Percentiles rank a stretch among this genome's conserved stretches.
phyloP scores from a whole-genome alignment of 2,329 filamentous ascomycete genomes.

The Diaporthe ilicicola region DNA sequence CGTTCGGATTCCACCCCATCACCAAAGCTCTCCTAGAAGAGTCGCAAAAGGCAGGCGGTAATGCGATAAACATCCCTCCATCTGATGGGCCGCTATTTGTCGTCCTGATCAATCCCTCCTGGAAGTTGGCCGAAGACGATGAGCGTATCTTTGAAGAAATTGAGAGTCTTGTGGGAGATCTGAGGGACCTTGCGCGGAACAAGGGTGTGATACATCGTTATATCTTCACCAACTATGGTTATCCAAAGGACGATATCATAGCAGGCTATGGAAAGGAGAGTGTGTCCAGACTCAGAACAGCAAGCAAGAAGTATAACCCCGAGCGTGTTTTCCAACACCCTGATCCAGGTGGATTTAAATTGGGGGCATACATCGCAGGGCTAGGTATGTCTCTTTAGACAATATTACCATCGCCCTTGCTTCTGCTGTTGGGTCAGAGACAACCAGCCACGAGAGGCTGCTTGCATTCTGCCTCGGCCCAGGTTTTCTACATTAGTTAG shows the following conservation, averaged over 20 bases:
- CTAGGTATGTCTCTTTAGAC: no score
- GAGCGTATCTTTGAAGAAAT: conserved; percentile 32
- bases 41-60: conserved; percentile 35
- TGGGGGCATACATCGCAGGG: no score
- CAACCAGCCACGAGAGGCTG: no score
- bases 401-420: no score
- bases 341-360: conserved; percentile 35
- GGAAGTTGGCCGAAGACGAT: conserved; percentile 28
- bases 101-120: conserved; percentile 36
- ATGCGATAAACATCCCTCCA: conserved; percentile 35
- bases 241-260: conserved; percentile 30
- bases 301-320: background rate
- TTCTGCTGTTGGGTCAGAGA: no score
- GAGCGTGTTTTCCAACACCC: conserved; percentile 32
- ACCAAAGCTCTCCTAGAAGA: conserved; percentile 34
- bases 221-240: conserved; percentile 34
- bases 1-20: conserved; percentile 36
- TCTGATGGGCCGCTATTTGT: conserved; percentile 37
- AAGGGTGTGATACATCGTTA: conserved; percentile 34
- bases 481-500: no score
- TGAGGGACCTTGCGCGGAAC: conserved; percentile 22
- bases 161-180: background rate
- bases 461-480: no score
- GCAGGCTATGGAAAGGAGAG: conserved; percentile 26
- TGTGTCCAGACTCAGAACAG: background rate